Percentiles rank a stretch among this genome's conserved stretches.
Evolutionary conservation across 208 protist species (phyloP).

Genomic region (Leishmania aethiopica): DNA sequence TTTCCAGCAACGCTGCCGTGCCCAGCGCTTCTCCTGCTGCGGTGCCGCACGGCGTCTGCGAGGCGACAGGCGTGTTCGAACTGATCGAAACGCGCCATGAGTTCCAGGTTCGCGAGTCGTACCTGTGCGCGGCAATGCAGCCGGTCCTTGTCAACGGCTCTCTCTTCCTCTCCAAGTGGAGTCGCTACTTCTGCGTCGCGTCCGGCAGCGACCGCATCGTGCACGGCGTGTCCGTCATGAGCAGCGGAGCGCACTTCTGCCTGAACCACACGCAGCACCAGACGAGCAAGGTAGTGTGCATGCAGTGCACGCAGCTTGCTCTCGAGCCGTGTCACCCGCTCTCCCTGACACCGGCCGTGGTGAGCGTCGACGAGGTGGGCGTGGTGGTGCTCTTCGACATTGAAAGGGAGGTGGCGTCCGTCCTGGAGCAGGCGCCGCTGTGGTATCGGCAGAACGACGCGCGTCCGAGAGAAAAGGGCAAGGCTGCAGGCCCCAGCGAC

Average conservation of each 20-base stretch:
- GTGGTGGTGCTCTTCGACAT: slow-evolving; percentile 65
- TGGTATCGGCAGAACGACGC: slow-evolving; percentile 14
- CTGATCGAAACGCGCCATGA: slow-evolving; percentile 35
- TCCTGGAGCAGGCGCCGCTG: slow-evolving; percentile 17
- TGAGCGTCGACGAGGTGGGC: slow-evolving; percentile 76
- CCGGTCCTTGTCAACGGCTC: slow-evolving; percentile 10
- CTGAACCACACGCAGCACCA: slow-evolving; percentile 61
- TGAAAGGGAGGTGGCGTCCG: slow-evolving; percentile 31
- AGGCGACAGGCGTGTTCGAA: slow-evolving; percentile 44
- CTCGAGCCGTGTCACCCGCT: slow-evolving; percentile 29
- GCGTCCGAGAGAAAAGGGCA: background rate
- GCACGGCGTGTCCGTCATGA: slow-evolving; percentile 73
- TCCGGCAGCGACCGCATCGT: slow-evolving; percentile 55
- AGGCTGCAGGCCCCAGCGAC: background rate
- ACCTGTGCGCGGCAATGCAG: slow-evolving; percentile 39
- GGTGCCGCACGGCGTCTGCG: background rate
- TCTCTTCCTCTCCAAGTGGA: slow-evolving; percentile 38
- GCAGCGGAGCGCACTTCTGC: slow-evolving; percentile 58
- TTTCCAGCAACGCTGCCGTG: background rate
- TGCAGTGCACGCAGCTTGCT: slow-evolving; percentile 53
- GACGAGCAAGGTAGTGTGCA: slow-evolving; percentile 45
- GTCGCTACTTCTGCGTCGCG: slow-evolving; percentile 59
- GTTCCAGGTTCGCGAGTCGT: slow-evolving; percentile 57
- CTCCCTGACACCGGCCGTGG: slow-evolving; percentile 39
- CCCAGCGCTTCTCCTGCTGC: background rate